Evolutionary conservation across 2,329 filamentous ascomycete species (phyloP), one percentile per base, ranked within the genome.

Genomic region (Colletotrichum sp.): DNA sequence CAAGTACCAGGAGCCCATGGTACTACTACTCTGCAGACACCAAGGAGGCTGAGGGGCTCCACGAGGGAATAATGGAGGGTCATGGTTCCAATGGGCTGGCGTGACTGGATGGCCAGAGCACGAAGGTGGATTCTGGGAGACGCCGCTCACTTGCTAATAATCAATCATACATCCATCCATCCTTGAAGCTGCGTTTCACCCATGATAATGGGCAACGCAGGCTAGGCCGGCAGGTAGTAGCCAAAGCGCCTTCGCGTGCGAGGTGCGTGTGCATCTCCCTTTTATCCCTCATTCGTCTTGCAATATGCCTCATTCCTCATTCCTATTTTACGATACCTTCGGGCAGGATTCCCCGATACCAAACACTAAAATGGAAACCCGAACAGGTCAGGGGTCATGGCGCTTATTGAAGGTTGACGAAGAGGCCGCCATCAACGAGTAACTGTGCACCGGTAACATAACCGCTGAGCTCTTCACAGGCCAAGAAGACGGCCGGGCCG

Each of bases 401-500:
- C 74, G 69, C 62, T 83, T 85, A 96, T 85, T 97, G 95, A 80
- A 98, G 87, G 85, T 98, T 98, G 18, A 98, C 96, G 88, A 97
- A 98, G 77, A 96, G 84, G 0, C 96, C 96, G 13, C 96, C 96
- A 85, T 98, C 96, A 16, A 98, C 96, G 78, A 98, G 84, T 79
- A 98, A 82, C 85, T 97, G 95, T 18, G 95, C 93, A 0, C 95
- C 95, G 75, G 92, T 96, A 75, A 97, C 94, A 85, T 96, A 97
- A 28, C 91, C 91, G 82, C 94, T 96, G 85, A 98, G 85, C 83
- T 94, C 91, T 76, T 94, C 94, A 81, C 93, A 95, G 1, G 94
- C 95, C 81, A 98, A 87, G 84, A 98, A 98, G 34, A 98, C 93
- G 7, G 95, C 95, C 3, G 95, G 95, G 0, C 96, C 95, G 0